Evolutionary conservation across 2,329 filamentous ascomycete genomes (phyloP).

Genomic region (Ceratocystis albifundus): DNA sequence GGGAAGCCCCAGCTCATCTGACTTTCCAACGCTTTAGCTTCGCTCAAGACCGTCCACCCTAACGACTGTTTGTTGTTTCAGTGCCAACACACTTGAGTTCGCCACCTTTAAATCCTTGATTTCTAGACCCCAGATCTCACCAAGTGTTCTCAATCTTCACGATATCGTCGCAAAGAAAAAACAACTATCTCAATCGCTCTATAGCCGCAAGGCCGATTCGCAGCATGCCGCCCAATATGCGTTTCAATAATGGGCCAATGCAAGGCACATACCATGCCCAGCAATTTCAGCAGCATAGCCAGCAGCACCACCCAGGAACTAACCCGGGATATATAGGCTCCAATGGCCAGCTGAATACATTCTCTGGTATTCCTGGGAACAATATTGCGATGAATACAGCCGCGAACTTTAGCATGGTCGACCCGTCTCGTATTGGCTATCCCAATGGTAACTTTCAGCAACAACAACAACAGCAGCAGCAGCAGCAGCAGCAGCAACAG

Average conservation of each 20-base stretch:
- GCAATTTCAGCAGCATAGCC: conserved; percentile 42
- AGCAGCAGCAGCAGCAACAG: conserved; percentile 26
- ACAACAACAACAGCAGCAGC: conserved; percentile 26
- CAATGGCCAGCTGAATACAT: conserved; percentile 56
- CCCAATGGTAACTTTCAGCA: conserved; percentile 31
- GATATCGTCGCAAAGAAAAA: conserved; percentile 12
- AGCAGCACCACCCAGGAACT: conserved; percentile 42
- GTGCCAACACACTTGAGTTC: background rate
- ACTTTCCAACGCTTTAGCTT: background rate
- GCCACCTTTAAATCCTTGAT: background rate
- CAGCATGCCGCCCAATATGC: conserved; percentile 24
- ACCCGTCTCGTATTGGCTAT: conserved; percentile 23
- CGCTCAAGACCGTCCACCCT: background rate
- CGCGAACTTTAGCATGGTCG: conserved; percentile 35
- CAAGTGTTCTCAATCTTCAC: conserved; percentile 9
- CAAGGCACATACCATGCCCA: conserved; percentile 34
- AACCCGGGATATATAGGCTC: conserved; percentile 62
- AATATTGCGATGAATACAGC: conserved; percentile 47
- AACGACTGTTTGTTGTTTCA: background rate
- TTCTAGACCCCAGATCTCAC: background rate
- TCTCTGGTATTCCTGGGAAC: conserved; percentile 44
- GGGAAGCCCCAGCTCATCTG: background rate
- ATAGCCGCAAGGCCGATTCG: conserved; percentile 16
- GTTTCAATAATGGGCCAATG: conserved; percentile 39
- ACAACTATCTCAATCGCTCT: background rate